Evolutionary conservation across 2,329 filamentous ascomycete species (phyloP).

Genomic region (Diaporthe citriasiana): DNA sequence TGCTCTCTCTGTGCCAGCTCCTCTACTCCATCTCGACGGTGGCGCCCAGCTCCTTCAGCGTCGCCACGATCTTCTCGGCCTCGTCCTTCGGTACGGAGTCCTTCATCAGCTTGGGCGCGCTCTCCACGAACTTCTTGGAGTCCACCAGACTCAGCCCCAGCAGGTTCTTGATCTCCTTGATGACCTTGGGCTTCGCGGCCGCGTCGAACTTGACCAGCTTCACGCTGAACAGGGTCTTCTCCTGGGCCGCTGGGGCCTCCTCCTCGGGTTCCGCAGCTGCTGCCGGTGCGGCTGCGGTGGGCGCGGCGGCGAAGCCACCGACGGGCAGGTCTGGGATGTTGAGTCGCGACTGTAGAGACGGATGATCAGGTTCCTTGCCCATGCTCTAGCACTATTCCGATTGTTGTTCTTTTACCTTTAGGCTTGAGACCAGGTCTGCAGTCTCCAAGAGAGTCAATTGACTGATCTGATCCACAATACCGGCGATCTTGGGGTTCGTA

Average conservation of each 20-base stretch:
- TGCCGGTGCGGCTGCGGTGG: constrained; percentile 70
- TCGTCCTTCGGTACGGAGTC: constrained; percentile 99
- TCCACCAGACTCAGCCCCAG: constrained; percentile 96
- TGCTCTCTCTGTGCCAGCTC: neutral
- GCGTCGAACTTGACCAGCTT: constrained; percentile 94
- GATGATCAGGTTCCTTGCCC: constrained; percentile 27
- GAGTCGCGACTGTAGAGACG: constrained; percentile 77
- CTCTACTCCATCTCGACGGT: constrained; percentile 91
- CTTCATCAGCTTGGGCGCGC: constrained; percentile 98
- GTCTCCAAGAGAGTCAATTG: constrained; percentile 98
- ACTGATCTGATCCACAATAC: constrained; percentile 98
- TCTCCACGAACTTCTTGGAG: constrained; percentile 99
- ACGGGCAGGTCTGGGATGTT: constrained; percentile 99
- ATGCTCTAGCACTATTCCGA: neutral
- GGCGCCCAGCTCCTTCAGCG: constrained; percentile 92
- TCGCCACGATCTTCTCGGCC: constrained; percentile 96
- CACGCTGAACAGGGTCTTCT: constrained; percentile 97
- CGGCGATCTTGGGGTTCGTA: constrained; percentile 89
- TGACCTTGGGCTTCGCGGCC: constrained; percentile 94
- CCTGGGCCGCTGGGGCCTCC: constrained; percentile 88
- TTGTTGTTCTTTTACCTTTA: constrained; percentile 78
- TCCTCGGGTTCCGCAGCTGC: constrained; percentile 88
- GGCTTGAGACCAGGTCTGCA: constrained; percentile 90
- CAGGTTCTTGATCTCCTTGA: constrained; percentile 99
- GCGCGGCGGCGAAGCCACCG: constrained; percentile 84